Base-by-base conservation (phyloP, 495 filamentous ascomycete genomes). In the Penicillium silybi region DNA sequence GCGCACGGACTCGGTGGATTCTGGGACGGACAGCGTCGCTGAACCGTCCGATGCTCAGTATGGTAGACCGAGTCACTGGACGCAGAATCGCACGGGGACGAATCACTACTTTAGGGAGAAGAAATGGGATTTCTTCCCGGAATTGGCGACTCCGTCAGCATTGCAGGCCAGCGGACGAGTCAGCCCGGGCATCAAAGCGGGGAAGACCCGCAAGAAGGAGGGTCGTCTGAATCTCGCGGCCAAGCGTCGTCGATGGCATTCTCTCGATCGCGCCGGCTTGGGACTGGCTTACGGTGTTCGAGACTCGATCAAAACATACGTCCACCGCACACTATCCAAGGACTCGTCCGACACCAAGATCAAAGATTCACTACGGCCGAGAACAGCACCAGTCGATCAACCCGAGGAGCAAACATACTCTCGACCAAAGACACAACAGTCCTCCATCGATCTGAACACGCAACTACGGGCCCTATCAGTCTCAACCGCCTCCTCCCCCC, bases 101-200 rank as follows among this genome's bases (percentile, higher is more conserved):
- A 77, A 67, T 38, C 74, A 75, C 46, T 77, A 77, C 39, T 77
- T 77, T 44, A 64, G 74, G 9, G 74, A 77, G 37, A 77, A 77
- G 58, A 75, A 73, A 49, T 77, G 72, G 72, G 71, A 75, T 50
- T 72, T 72, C 61, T 77, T 77, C 56, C 74, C 74, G 6, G 74
- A 77, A 51, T 40, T 77, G 20, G 74, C 69, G 1, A 63, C 64
- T 0, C 68, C 65, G 2, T 67, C 67, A 2, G 51, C 59, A 13
- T 16, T 65, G 2, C 61, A 59, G 19, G 41, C 57, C 19, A 53
- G 26, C 7, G 52, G 50, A n/a, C 61, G 42, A 20, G 46, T 46
- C 35, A 61, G 50, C 44, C 50, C 48, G 7, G 44, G 25, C 7
- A 25, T 41, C 5, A 48, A 15, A 10, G 19, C 6, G 16, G 19